Evolutionary conservation across 768 basidiomycete species (phyloP).

Genomic region (Pleurotus tuoliensis): DNA sequence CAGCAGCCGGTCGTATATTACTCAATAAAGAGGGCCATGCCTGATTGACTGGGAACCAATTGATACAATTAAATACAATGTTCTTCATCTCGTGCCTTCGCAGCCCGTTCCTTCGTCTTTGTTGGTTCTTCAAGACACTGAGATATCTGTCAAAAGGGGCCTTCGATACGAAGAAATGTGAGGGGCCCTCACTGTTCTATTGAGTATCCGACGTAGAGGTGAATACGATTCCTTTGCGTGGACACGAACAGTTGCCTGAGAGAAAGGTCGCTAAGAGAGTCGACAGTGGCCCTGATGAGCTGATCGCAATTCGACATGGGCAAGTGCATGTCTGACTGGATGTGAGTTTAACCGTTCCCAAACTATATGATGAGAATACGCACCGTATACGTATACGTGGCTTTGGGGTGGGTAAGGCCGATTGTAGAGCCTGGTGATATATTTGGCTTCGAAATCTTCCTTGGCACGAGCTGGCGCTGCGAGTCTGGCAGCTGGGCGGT

Average conservation of each 20-base stretch:
- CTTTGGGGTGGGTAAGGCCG: conserved; percentile 14
- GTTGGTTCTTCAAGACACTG: neutral
- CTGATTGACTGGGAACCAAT: conserved; percentile 3
- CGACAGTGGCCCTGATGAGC: neutral
- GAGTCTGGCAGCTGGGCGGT: conserved; percentile 7
- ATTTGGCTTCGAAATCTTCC: conserved; percentile 12
- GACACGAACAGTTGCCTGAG: neutral
- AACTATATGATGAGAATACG: neutral
- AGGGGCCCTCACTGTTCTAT: neutral
- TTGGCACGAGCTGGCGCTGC: conserved; percentile 1
- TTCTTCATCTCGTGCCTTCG: conserved; percentile 6
- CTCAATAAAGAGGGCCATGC: neutral
- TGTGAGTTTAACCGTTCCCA: neutral
- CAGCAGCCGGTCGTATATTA: neutral
- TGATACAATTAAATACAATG: conserved; percentile 2
- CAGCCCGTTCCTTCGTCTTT: neutral
- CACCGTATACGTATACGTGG: conserved; percentile 15
- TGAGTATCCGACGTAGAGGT: conserved; percentile 2
- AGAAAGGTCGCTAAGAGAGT: neutral
- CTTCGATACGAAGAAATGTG: too few species aligned
- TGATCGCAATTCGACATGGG: neutral
- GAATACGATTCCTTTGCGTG: neutral
- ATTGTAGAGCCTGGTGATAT: conserved; percentile 12
- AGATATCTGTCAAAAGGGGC: neutral
- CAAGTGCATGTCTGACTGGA: neutral